Evolutionary conservation across 2,329 filamentous ascomycete genomes (phyloP), one percentile per base, ranked within the genome.

Genomic region (Stylonectria norvegica): DNA sequence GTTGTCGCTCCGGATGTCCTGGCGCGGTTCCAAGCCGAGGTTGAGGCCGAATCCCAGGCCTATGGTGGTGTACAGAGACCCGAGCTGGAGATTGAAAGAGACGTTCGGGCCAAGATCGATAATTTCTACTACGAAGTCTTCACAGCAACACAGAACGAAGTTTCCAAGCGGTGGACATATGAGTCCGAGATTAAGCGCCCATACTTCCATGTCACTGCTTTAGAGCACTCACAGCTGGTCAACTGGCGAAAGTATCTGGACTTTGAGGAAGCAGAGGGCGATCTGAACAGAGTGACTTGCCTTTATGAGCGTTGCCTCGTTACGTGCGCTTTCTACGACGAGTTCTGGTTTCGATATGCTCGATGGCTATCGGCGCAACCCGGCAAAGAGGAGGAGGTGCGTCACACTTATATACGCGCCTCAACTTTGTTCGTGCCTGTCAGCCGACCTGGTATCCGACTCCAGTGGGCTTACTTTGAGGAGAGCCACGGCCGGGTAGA

Each of bases 211-310:
- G 89, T 96, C 20, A 95, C 89, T 1, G 88, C 95, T 59, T 76
- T 98, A 7, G 90, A 96, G 54, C 83, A 93, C 45, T 69, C 79
- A 7, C 89, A 98, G 60, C 69, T 98, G 14, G 73, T 71, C 25
- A 96, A 95, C 65, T 98, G 93, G 93, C 81, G 86, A 56, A 95
- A 95, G 59, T 98, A 97, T 57, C 78, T 98, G 31, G 91, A 97
- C 61, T 97, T 94, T 55, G 93, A 98, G 61, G 93, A 98, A 67
- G 68, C 76, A 0, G 85, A 95, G 63, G 89, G 86, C 37, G 81
- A 90, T 49, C 88, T 82, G 51, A 66, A 73, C 11, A 80, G 93
- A 43, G 84, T 77, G 32, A 78, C 86, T 5, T 93, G 93, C 58
- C 69, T 98, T 20, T 97, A 98, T 61, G 93, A 98, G 70, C 83